Base-by-base conservation (phyloP, 352 stramenopile genomes). In the Globisporangium viniferum region DNA sequence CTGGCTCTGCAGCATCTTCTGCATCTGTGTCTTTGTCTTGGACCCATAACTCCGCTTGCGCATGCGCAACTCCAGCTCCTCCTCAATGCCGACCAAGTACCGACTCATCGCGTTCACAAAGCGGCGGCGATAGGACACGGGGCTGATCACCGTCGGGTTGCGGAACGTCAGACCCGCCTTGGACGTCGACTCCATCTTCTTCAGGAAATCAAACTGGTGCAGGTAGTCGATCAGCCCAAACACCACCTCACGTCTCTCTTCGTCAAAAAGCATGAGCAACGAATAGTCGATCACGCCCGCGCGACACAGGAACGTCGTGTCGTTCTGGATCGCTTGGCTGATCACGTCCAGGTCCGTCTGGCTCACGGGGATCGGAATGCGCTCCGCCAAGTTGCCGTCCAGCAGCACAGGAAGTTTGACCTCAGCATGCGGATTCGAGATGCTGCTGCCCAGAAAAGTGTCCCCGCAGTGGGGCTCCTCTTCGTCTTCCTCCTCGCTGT, bases 141-240 rank as follows among this genome's bases (percentile, higher is more conserved):
- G 88, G 33, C 84, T 93, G 71, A 96, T 91, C 31, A 96, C 88
- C 0, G 88, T 96, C 67, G 88, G 88, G 46, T 93, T 84, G 6
- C 86, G 84, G 70, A 94, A 94, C 18, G 80, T 94, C 65, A 94
- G 73, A 35, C 82, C 91, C 0, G 87, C 86, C 63, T 96, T 96
- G 1, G 88, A 94, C 2, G 86, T 94, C 22, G 88, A 96, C 70
- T 96, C 88, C 81, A 96, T 94, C 61, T 94, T 94, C 68, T 96
- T 96, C 20, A 96, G 66, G 64, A 96, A 93, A 66, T 96, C 88
- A 61, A 93, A 96, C 57, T 96, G 88, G 60, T 96, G 88, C 62
- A 96, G 66, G 58, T 94, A 96, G 64, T 96, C 88, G 64, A 96
- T 96, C 15, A 96, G 70, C 1, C 85, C 84, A 12, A 93, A 81